Evolutionary conservation across 306 rosid species (phyloP).

Genomic region (Begonia masoniana): DNA sequence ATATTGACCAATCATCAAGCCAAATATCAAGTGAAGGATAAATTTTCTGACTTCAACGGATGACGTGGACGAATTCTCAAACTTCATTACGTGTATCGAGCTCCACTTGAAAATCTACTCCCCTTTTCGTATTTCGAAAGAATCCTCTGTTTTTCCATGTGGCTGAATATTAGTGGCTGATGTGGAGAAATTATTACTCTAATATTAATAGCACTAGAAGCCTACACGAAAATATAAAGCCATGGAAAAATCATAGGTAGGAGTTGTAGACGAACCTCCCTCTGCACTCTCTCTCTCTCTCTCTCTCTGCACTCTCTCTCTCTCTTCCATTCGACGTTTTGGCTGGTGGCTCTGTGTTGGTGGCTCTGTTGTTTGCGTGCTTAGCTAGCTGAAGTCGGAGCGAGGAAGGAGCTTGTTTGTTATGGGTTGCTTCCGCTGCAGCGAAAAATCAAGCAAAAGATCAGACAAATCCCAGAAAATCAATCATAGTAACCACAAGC

Average conservation of each 20-base stretch:
- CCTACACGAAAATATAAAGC: not conserved
- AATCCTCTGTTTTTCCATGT: not conserved
- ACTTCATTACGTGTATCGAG: not conserved
- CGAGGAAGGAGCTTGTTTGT: conserved; percentile 1
- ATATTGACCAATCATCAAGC: not conserved
- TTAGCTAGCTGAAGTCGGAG: conserved; percentile 13
- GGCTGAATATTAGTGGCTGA: not conserved
- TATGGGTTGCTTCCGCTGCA: conserved; percentile 78
- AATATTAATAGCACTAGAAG: not conserved
- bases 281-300: conserved; percentile 3
- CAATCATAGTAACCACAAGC: conserved; percentile 6
- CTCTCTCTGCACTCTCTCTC: conserved; percentile 3
- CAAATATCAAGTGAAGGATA: not conserved
- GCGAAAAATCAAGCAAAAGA: conserved; percentile 28
- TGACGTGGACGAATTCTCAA: conserved; percentile 3
- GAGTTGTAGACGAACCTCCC: conserved; percentile 3
- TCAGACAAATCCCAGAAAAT: conserved; percentile 9
- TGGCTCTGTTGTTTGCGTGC: conserved; percentile 10
- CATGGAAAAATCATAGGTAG: not conserved
- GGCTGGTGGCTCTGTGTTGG: conserved; percentile 15
- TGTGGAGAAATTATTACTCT: not conserved
- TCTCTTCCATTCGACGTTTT: conserved; percentile 11
- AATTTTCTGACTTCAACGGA: not conserved
- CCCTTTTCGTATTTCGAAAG: conserved; percentile 3
- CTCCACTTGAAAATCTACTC: conserved; percentile 6